These are phyloP conservation scores for Hylodesmum podocarpum DNA, from an alignment of 306 rosid species.

Conservation along the genomic window DNA sequence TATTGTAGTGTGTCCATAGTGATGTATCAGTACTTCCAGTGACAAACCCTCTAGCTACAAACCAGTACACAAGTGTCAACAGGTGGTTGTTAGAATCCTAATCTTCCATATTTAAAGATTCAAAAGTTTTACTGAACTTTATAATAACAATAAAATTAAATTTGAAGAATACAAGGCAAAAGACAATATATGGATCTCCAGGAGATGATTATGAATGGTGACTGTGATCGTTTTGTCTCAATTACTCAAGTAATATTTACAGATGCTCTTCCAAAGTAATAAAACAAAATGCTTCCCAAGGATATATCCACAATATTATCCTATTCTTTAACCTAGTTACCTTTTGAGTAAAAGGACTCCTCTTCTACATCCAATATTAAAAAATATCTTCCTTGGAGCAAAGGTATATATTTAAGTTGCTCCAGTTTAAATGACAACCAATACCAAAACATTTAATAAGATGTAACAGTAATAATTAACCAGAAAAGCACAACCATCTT, in stretches of 20 bases:
- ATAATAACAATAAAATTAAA: not conserved
- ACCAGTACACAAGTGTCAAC: slow-evolving; percentile 23
- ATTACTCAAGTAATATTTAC: not conserved
- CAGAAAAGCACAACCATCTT: not conserved
- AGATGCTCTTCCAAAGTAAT: not conserved
- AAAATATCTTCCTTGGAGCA: not conserved
- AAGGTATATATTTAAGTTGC: not conserved
- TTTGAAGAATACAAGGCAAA: slow-evolving; percentile 6
- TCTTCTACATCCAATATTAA: not conserved
- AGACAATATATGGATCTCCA: not conserved
- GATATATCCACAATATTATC: not conserved
- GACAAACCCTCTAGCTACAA: slow-evolving; percentile 86
- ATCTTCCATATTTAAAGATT: not conserved
- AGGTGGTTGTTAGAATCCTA: not conserved
- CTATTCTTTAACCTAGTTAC: not conserved
- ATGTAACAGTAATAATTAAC: not conserved
- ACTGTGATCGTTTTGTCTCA: not conserved
- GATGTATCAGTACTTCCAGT: slow-evolving; percentile 99
- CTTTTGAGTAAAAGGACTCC: not conserved
- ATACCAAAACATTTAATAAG: not conserved
- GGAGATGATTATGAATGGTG: not conserved
- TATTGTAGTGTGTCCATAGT: slow-evolving; percentile 89
- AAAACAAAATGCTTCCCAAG: not conserved
- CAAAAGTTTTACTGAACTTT: not conserved
- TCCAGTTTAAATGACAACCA: slow-evolving; percentile 20